Evolutionary conservation across 345 rosid species (phyloP).

Genomic region (Citrus medica): DNA sequence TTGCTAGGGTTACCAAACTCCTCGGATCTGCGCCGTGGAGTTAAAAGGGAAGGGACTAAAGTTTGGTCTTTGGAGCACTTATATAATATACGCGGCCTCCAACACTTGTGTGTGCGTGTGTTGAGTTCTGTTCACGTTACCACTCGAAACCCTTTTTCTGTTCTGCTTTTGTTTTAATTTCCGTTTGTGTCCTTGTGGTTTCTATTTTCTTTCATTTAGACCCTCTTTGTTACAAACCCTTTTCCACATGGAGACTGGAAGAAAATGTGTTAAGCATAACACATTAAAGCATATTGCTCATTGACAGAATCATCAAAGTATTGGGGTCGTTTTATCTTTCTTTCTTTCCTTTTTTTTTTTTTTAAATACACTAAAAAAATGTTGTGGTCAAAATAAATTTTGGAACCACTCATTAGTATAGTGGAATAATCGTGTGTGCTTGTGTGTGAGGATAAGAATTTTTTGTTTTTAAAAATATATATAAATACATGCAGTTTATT

Average conservation of each 20-base stretch:
- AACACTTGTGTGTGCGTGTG: not conserved
- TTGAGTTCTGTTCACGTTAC: not conserved
- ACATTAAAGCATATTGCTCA: not conserved
- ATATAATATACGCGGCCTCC: not conserved
- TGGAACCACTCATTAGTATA: too few species aligned
- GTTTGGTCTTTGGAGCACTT: not conserved
- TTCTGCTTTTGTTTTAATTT: not conserved
- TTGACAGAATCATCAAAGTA: not conserved
- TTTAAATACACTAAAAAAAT: too few species aligned
- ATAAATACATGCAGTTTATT: too few species aligned
- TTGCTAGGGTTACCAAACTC: conserved; percentile 62
- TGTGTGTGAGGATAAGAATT: too few species aligned
- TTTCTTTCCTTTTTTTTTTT: too few species aligned
- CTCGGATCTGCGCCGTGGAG: conserved; percentile 97
- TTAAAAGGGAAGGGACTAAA: conserved; percentile 1
- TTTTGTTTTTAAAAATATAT: too few species aligned
- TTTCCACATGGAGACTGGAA: too few species aligned
- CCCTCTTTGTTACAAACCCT: too few species aligned
- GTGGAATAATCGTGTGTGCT: too few species aligned
- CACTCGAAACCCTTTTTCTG: not conserved
- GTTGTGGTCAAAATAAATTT: too few species aligned
- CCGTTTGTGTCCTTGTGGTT: not conserved
- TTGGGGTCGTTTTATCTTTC: not conserved
- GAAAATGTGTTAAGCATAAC: not conserved
- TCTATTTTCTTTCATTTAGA: not conserved